Evolutionary conservation across 2,329 filamentous ascomycete genomes (phyloP), one percentile per base, ranked within the genome.

Genomic region (Cytospora piceicola): DNA sequence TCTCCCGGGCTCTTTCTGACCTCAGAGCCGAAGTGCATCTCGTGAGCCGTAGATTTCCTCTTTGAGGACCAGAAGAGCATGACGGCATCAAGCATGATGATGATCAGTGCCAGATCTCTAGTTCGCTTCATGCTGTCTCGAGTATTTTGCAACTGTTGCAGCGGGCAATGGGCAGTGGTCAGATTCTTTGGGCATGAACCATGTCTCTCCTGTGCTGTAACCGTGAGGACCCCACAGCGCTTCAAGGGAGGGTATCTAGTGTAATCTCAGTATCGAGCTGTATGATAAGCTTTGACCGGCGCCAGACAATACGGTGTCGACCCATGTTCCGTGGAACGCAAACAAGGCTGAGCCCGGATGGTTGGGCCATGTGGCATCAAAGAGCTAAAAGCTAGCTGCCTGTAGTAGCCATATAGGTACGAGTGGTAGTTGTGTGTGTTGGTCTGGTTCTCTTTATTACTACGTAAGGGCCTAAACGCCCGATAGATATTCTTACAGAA

Each of bases 331-430:
- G 32, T 24, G 61, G 56, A 52, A 34, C 30, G 3, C 6, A 61
- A 52, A 64, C 57, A 67, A 61, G 65, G 65, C 65, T 64, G 65
- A 60, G 57, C 61, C 61, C 49, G 57, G 65, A 52, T 55, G 61
- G 59, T 54, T 64, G 65, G 65, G 65, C 58, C 53, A 51, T 63
- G n/a, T 39, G 9, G 60, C 60, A 57, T 57, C 53, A 42, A 63
- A 20, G 15, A 5, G 27, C 27, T 29, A 29, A 29, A 29, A 5
- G 60, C 60, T 63, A 56, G 60, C 53, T 57, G n/a, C n/a, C n/a
- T n/a, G n/a, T n/a, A n/a, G n/a, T n/a, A n/a, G n/a, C n/a, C n/a
- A n/a, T n/a, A n/a, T n/a, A n/a, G n/a, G n/a, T n/a, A n/a, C n/a
- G n/a, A n/a, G n/a, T n/a, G n/a, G n/a, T n/a, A n/a, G n/a, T n/a